Percentiles rank a stretch among this genome's conserved stretches.
phyloP scores from a whole-genome alignment of 73 alveolate species.

The Paramecium caudatum region DNA sequence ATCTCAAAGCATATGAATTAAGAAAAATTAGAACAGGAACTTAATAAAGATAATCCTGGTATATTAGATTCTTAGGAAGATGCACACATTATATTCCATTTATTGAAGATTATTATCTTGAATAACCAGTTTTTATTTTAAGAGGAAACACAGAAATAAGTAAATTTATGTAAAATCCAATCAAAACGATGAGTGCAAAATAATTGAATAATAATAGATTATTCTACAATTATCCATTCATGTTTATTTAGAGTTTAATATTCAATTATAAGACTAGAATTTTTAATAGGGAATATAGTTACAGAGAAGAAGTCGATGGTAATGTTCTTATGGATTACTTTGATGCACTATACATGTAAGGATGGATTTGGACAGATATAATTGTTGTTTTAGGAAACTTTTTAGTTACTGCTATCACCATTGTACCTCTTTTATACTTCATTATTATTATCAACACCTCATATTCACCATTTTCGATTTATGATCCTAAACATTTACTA shows the following conservation, averaged over 20 bases:
- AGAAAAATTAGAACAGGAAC: neutral
- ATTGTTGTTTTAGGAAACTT: slow-evolving; percentile 25
- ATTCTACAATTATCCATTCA: slow-evolving; percentile 10
- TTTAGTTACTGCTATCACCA: slow-evolving; percentile 13
- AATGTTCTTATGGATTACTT: slow-evolving; percentile 49
- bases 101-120: slow-evolving; percentile 44
- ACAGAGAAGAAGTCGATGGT: neutral
- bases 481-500: slow-evolving; percentile 37
- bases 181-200: slow-evolving; percentile 26
- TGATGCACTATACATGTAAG: slow-evolving; percentile 52
- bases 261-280: slow-evolving; percentile 34
- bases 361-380: slow-evolving; percentile 43
- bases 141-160: slow-evolving; percentile 30
- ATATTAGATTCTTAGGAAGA: slow-evolving; percentile 23
- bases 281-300: slow-evolving; percentile 28
- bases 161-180: slow-evolving; percentile 39
- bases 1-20: slow-evolving; percentile 42
- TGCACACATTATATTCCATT: slow-evolving; percentile 32
- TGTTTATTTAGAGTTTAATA: neutral
- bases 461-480: slow-evolving; percentile 43
- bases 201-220: neutral
- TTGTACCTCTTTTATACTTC: neutral
- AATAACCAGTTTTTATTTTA: slow-evolving; percentile 37
- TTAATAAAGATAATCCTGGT: slow-evolving; percentile 40
- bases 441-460: slow-evolving; percentile 1